phyloP scores from a whole-genome alignment of 164 flowering plant species.

The Annona squamosa region DNA sequence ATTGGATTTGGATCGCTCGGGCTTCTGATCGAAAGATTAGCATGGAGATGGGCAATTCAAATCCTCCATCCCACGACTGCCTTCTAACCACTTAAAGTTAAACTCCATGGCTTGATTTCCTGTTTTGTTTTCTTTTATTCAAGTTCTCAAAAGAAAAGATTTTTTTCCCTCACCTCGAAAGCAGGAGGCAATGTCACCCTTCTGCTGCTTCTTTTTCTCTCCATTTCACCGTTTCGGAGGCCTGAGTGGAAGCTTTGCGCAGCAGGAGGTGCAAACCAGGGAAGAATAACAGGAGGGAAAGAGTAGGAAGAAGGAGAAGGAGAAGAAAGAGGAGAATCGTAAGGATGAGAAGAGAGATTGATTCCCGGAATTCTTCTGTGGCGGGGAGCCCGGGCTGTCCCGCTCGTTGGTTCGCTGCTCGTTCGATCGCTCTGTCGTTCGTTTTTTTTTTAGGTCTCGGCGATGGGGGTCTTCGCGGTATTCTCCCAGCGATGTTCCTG shows the following conservation, averaged over 20 bases:
- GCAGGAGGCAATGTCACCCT: slow-evolving; percentile 47
- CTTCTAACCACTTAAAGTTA: too few species aligned
- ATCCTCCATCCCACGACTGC: too few species aligned
- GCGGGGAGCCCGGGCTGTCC: neutral
- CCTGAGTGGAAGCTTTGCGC: neutral
- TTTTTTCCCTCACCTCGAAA: slow-evolving; percentile 35
- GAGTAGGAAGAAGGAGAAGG: slow-evolving; percentile 2
- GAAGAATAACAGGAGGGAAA: neutral
- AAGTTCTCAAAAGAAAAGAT: too few species aligned
- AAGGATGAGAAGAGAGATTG: neutral
- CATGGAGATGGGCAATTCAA: too few species aligned
- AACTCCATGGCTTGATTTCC: too few species aligned
- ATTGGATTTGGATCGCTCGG: too few species aligned
- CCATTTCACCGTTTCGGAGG: slow-evolving; percentile 21
- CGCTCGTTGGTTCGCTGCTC: too few species aligned
- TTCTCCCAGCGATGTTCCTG: too few species aligned
- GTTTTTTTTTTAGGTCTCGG: neutral
- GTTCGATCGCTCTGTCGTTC: too few species aligned
- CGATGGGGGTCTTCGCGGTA: too few species aligned
- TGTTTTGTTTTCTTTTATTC: too few species aligned
- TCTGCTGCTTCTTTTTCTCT: slow-evolving; percentile 43
- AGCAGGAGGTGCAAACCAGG: neutral
- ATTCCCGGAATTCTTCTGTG: neutral
- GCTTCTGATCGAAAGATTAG: too few species aligned
- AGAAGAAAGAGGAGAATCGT: neutral